These are phyloP conservation scores for Nymphaea colorata DNA, from an alignment of 164 flowering plant genomes.

Conservation along the genomic window DNA sequence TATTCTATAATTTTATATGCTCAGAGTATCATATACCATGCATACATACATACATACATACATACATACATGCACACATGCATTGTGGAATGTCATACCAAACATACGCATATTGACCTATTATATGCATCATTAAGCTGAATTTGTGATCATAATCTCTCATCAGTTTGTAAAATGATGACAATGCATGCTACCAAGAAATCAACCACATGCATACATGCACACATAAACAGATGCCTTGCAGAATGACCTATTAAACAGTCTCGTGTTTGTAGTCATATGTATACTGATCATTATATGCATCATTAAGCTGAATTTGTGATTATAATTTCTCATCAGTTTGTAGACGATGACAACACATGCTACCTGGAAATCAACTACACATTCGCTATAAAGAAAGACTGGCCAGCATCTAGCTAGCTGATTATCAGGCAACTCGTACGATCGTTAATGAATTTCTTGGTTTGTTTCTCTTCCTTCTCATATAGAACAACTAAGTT, in stretches of 20 bases:
- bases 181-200: constrained; percentile 26
- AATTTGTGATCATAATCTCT: not conserved
- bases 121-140: not conserved
- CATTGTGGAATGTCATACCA: too few species aligned
- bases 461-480: too few species aligned
- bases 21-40: too few species aligned
- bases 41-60: too few species aligned
- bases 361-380: constrained; percentile 30
- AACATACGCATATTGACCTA: not conserved
- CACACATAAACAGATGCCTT: too few species aligned
- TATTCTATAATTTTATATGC: too few species aligned
- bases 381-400: constrained; percentile 26
- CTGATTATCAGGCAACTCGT: too few species aligned
- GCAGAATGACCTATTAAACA: too few species aligned
- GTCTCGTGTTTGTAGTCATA: too few species aligned
- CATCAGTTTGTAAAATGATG: constrained; percentile 30
- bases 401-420: constrained; percentile 17
- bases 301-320: not conserved
- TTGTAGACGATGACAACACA: constrained; percentile 27
- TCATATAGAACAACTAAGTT: too few species aligned
- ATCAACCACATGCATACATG: constrained; percentile 13
- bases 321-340: constrained; percentile 14
- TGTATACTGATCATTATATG: not conserved
- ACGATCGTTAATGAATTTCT: too few species aligned
- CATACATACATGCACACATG: too few species aligned